Conservation (phyloP, 495 filamentous ascomycete genomes). For the Penicillium steckii region DNA sequence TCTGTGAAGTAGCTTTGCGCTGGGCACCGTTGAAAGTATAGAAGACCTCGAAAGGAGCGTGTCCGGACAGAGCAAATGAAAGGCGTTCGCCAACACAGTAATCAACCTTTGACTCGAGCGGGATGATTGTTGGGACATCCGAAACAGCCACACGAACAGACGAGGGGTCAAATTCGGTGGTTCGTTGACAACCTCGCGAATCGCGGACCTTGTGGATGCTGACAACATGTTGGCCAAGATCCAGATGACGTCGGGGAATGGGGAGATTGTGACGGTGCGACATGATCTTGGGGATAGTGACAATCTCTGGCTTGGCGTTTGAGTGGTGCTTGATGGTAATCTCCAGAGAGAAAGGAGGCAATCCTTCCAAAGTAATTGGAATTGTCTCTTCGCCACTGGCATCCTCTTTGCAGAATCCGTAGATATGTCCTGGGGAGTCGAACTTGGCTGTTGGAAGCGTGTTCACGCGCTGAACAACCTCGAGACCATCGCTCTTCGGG, state of each 20-base stretch:
- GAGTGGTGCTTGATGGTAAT: conserved; percentile 89
- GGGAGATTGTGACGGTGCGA: conserved; percentile 70
- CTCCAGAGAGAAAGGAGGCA: conserved; percentile 87
- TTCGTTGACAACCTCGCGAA: conserved; percentile 75
- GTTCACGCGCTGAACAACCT: conserved; percentile 78
- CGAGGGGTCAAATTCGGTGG: conserved; percentile 61
- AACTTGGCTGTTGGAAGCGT: conserved; percentile 77
- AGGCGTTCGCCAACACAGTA: conserved; percentile 96
- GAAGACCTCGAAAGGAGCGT: conserved; percentile 86
- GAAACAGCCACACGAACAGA: conserved; percentile 85
- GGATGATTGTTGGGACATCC: conserved; percentile 85
- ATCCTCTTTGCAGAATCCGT: conserved; percentile 89
- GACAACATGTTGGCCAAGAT: conserved; percentile 80
- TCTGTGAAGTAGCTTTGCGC: conserved; percentile 73
- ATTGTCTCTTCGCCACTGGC: conserved; percentile 78
- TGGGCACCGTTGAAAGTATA: conserved; percentile 80
- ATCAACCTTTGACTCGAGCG: conserved; percentile 79
- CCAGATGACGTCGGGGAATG: conserved; percentile 78
- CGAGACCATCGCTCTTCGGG: conserved; percentile 56
- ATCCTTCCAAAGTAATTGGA: conserved; percentile 76
- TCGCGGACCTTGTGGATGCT: conserved; percentile 88
- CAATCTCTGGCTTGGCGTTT: conserved; percentile 72
- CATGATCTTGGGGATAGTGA: conserved; percentile 74
- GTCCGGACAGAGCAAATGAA: conserved; percentile 83
- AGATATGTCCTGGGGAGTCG: conserved; percentile 83